phyloP scores from a whole-genome alignment of 2,329 filamentous ascomycete genomes.

The Rhinocladiella similis region DNA sequence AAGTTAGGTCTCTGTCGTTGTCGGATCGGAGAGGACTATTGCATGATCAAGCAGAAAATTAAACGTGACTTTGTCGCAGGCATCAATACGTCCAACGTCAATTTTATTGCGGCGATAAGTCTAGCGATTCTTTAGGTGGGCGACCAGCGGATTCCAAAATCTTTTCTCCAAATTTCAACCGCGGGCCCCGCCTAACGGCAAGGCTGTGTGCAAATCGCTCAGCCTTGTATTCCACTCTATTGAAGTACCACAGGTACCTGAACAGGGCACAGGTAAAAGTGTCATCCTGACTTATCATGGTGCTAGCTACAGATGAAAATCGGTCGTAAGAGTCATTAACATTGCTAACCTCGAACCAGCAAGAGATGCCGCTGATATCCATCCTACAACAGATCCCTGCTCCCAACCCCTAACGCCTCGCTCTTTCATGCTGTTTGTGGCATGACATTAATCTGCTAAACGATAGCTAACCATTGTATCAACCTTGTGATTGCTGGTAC shows the following conservation, averaged over 20 bases:
- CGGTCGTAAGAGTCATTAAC: not conserved
- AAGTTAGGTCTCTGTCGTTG: too few species aligned
- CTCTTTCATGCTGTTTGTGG: not conserved
- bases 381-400: not conserved
- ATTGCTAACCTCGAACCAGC: not conserved
- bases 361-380: not conserved
- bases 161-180: constrained; percentile 8
- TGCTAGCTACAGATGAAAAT: too few species aligned
- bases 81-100: too few species aligned
- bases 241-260: too few species aligned
- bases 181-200: not conserved
- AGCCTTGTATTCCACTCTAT: not conserved
- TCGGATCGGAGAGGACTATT: not conserved
- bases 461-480: constrained; percentile 96
- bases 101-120: not conserved
- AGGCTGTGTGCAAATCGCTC: not conserved
- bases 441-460: constrained; percentile 39
- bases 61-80: too few species aligned
- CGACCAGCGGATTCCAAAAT: not conserved
- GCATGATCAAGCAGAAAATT: constrained; percentile 7
- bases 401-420: constrained; percentile 9
- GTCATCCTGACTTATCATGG: too few species aligned
- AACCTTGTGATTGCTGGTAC: constrained; percentile 88
- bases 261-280: too few species aligned
- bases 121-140: not conserved